These are phyloP conservation scores for Fusarium sp. DNA, from an alignment of 2,329 filamentous ascomycete genomes.

Conservation along the genomic window DNA sequence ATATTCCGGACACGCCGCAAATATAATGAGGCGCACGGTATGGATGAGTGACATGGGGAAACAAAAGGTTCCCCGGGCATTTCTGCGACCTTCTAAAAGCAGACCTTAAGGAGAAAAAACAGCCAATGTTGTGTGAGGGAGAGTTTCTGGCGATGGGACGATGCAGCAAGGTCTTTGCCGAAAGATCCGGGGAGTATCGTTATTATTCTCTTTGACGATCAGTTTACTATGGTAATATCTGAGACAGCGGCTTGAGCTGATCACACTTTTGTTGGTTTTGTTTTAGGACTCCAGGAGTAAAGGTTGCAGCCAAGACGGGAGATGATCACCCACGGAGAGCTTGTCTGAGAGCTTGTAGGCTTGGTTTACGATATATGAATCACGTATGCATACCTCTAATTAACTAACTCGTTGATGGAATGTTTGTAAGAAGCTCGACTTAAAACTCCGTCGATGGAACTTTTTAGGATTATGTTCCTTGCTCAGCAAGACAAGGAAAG, in stretches of 20 bases:
- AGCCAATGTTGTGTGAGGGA: conserved; percentile 20
- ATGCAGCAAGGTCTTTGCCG: conserved; percentile 23
- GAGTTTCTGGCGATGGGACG: conserved; percentile 14
- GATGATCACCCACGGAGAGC: conserved; percentile 21
- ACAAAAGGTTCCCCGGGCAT: conserved; percentile 17
- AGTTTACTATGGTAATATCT: conserved; percentile 9
- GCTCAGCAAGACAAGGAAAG: neutral
- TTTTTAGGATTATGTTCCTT: conserved; percentile 5
- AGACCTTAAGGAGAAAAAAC: conserved; percentile 4
- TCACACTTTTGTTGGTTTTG: conserved; percentile 16
- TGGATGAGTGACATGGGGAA: neutral
- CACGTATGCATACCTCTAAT: neutral
- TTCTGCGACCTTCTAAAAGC: conserved; percentile 46
- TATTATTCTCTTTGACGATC: conserved; percentile 17
- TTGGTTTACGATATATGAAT: conserved; percentile 13
- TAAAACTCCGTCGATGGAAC: neutral
- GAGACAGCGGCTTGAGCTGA: conserved; percentile 16
- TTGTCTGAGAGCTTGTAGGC: conserved; percentile 11
- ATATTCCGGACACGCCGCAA: conserved; percentile 16
- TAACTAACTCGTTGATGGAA: conserved; percentile 9
- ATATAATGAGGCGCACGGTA: neutral
- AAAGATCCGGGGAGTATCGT: conserved; percentile 32
- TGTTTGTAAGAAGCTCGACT: neutral
- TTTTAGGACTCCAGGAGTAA: neutral
- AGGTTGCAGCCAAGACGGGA: conserved; percentile 39